Evolutionary conservation across 2,329 filamentous ascomycete genomes (phyloP), one percentile per base, ranked within the genome.

Genomic region (Colletotrichum chlorophyti): DNA sequence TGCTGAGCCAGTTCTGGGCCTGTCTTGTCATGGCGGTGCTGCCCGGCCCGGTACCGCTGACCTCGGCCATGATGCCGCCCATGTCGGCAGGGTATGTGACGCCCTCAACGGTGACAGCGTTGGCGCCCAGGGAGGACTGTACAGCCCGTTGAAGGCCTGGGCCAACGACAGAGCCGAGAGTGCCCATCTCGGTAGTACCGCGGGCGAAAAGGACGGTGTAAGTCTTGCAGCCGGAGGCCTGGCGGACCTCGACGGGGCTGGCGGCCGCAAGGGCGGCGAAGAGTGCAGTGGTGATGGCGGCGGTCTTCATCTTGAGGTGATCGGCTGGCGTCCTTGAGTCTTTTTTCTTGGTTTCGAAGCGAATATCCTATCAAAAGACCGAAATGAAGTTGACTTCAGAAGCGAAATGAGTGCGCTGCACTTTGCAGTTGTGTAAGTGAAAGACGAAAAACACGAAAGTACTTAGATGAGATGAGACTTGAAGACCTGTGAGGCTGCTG

Each of bases 191-290:
- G 7, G 75, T 78, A 3, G 82, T 84, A 6, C 83, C 83, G 14
- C 83, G 77, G 15, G 83, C 83, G 63, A 82, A 85, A 63, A 86
- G 79, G 38, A 85, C 68, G 8, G 81, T 84, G 61, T 81, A 74
- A 24, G 72, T 66, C 38, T 76, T 78, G 68, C 79, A 81, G 10
- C 51, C 59, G 5, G 52, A 46, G 1, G 45, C 32, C 45, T 57
- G 57, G 27, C 57, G 57, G 24, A 34, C 24, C n/a, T 61, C 57
- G 15, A 62, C 46, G 15, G 57, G 57, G 50, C 31, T 43, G 34
- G 60, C 68, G 24, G 66, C 43, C 10, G 65, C 65, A 26, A 71
- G 63, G 52, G 60, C 64, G 7, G 63, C 64, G 10, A 71, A 60
- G 47, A 64, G 59, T 41, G 70, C 41, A 42, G 68, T 26, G 51